Evolutionary conservation across 2,329 filamentous ascomycete species (phyloP), one percentile per base, ranked within the genome.

Genomic region (Catunica adiposa): DNA sequence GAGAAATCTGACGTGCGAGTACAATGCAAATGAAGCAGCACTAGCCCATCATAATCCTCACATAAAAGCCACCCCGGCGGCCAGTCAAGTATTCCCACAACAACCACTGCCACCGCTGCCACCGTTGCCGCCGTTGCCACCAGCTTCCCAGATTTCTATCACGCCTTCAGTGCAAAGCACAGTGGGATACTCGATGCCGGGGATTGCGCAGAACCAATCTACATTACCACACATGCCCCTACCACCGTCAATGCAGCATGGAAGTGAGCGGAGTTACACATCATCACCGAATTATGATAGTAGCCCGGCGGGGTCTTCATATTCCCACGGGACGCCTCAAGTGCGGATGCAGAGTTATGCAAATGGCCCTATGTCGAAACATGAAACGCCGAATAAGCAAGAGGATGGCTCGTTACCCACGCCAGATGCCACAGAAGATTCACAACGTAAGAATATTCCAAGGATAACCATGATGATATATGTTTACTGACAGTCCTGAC

Each of bases 1-100:
- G 55, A 70, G 74, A 26, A 71, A 71, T 46, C 59, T 77, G 54
- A 63, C 61, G 14, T 78, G 75, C 64, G 70, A 71, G 55, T 69
- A 65, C 57, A 63, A 64, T 3, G 64, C 65, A 4, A 63, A 66
- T 14, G 69, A 71, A 56, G 53, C 52, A 9, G 54, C 57, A 9
- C 23, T 56, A 7, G 54, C 51, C 20, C 59, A 26, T 31, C 59
- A 34, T 56, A 62, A 59, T 37, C 58, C 57, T 3, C 60, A 61
- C 23, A 42, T 57, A 3, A 55, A 62, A 23, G 56, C 61, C 25
- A 59, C 60, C 38, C 55, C 9, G 57, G 53, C 47, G 9, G 52
- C 58, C 8, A 26, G 14, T 9, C 3, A 14, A 34, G 14, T 22
- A 29, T 7, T 50, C 17, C 20, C 31, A 31, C 48, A 51, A 31